Conservation (phyloP, 495 filamentous ascomycete species). For the Xylaria nigripes region DNA sequence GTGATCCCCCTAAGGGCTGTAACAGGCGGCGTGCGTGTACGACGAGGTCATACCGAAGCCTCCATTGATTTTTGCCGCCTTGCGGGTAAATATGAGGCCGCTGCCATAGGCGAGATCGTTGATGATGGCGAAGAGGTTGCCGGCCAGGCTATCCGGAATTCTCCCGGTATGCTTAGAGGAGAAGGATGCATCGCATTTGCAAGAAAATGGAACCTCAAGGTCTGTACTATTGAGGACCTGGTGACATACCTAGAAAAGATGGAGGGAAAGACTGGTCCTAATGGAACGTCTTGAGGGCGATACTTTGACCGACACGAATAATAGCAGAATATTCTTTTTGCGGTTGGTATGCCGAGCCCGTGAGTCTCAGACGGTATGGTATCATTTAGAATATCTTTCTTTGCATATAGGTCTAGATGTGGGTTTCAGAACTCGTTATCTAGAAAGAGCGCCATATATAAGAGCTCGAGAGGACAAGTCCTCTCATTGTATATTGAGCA, state of each 20-base stretch:
- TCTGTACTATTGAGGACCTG: slow-evolving; percentile 91
- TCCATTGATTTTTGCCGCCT: slow-evolving; percentile 79
- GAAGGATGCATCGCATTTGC: slow-evolving; percentile 89
- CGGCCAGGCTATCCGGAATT: slow-evolving; percentile 47
- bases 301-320: background rate
- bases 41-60: slow-evolving; percentile 87
- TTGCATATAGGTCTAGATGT: too few species aligned
- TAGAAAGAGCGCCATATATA: too few species aligned
- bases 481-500: too few species aligned
- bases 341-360: background rate
- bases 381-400: too few species aligned
- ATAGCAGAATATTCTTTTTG: background rate
- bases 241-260: slow-evolving; percentile 68
- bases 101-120: slow-evolving; percentile 80
- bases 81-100: slow-evolving; percentile 63
- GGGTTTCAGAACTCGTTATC: too few species aligned
- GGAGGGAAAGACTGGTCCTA: slow-evolving; percentile 41
- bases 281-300: slow-evolving; percentile 21
- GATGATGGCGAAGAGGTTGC: slow-evolving; percentile 61
- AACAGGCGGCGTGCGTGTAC: slow-evolving; percentile 68
- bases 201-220: slow-evolving; percentile 77
- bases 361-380: too few species aligned
- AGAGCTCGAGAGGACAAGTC: too few species aligned
- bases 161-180: slow-evolving; percentile 82
- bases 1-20: slow-evolving; percentile 77